A percentile compares a stretch with the other conserved stretches of the same genome.
Evolutionary conservation across 805 yeast species (phyloP).

Genomic region (Metschnikowia dekortorum): DNA sequence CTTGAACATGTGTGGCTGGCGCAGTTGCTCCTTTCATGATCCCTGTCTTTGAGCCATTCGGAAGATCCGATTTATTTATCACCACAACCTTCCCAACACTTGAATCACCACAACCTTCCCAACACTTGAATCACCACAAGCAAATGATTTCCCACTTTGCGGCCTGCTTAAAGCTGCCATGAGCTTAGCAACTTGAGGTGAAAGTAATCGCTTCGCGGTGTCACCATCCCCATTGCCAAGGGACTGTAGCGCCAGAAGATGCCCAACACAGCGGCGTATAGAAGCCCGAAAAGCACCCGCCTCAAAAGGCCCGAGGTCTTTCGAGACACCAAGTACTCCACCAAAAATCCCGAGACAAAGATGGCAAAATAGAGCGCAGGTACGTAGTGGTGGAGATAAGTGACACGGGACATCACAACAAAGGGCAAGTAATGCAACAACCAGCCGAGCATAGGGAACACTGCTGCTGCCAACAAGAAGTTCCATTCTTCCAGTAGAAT

Average conservation of each 20-base stretch:
- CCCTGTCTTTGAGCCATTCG: too few relatives aligned
- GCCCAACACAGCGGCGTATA: slow-evolving; percentile 11
- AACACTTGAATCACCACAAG: too few relatives aligned
- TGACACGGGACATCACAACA: slow-evolving; percentile 40
- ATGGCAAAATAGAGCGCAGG: slow-evolving; percentile 39
- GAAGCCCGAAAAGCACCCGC: slow-evolving; percentile 2
- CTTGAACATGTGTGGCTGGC: too few relatives aligned
- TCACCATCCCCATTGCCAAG: slow-evolving; percentile 16
- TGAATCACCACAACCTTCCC: too few relatives aligned
- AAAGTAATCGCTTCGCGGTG: slow-evolving; percentile 4
- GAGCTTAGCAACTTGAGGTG: slow-evolving; percentile 9
- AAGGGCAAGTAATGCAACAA: slow-evolving; percentile 38
- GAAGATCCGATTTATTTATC: too few relatives aligned
- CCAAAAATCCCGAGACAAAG: slow-evolving; percentile 19
- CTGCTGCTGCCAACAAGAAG: slow-evolving; percentile 24
- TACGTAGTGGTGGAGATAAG: slow-evolving; percentile 41
- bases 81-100: too few relatives aligned
- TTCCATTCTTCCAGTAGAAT: slow-evolving; percentile 28
- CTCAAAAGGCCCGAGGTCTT: slow-evolving; percentile 13
- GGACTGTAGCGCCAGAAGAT: slow-evolving; percentile 14
- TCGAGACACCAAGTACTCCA: slow-evolving; percentile 20
- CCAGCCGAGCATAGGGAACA: slow-evolving; percentile 39
- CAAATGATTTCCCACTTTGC: background rate
- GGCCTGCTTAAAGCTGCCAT: slow-evolving; percentile 9
- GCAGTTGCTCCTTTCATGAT: too few relatives aligned